phyloP scores from a whole-genome alignment of 257 asterid genomes.

The Thymus quinquecostatus region DNA sequence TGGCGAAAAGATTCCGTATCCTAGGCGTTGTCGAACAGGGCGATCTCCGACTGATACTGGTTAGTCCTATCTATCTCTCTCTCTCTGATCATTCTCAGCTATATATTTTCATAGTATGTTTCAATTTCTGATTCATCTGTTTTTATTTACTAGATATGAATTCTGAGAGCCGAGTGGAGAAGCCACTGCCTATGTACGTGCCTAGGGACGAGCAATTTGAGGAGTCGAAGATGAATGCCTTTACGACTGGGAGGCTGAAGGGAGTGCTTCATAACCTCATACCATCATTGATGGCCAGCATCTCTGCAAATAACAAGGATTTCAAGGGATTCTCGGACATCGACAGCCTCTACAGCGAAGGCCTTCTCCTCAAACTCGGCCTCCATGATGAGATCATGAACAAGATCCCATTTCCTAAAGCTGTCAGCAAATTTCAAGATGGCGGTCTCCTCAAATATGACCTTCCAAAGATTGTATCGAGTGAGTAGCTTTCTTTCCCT shows the following conservation, averaged over 20 bases:
- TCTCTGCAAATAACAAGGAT: slow-evolving; percentile 75
- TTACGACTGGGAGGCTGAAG: slow-evolving; percentile 87
- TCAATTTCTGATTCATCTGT: slow-evolving; percentile 9
- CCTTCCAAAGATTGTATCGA: slow-evolving; percentile 78
- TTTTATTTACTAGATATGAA: slow-evolving; percentile 48
- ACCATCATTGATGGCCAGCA: slow-evolving; percentile 77
- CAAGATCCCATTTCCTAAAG: slow-evolving; percentile 74
- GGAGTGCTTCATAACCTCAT: slow-evolving; percentile 82
- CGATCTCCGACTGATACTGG: slow-evolving; percentile 78
- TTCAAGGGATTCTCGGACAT: slow-evolving; percentile 86
- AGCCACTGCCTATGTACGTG: slow-evolving; percentile 88
- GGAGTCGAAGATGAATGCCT: slow-evolving; percentile 84
- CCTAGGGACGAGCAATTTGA: slow-evolving; percentile 97
- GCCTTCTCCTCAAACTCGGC: slow-evolving; percentile 83
- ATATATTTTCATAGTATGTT: background rate
- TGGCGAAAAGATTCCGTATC: slow-evolving; percentile 69
- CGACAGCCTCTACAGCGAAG: slow-evolving; percentile 85
- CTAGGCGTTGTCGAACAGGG: slow-evolving; percentile 94
- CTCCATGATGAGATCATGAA: slow-evolving; percentile 72
- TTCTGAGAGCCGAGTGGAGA: slow-evolving; percentile 91
- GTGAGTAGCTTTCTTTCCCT: slow-evolving; percentile 45
- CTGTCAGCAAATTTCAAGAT: slow-evolving; percentile 70
- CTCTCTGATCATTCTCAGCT: background rate
- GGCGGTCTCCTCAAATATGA: slow-evolving; percentile 82
- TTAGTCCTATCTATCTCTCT: slow-evolving; percentile 30